Evolutionary conservation across 1,284 basidiomycete genomes (phyloP).

Genomic region (Trichosporon inkin): DNA sequence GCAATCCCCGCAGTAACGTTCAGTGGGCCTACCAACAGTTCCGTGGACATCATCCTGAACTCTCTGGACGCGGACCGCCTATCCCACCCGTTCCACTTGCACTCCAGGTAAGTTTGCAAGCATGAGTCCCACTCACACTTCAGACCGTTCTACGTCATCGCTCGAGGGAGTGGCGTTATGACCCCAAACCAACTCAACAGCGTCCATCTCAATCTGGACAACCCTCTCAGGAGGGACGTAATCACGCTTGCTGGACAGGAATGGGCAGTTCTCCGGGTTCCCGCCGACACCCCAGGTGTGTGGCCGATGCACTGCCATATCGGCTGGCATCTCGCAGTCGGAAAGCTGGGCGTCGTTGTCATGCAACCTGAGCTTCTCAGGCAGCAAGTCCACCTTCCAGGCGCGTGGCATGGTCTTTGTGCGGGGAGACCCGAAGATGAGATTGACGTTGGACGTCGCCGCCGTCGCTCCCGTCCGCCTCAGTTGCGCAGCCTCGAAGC

Average conservation of each 20-base stretch:
- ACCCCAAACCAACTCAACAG: not conserved
- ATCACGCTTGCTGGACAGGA: conserved; percentile 31
- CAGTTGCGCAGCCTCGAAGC: not conserved
- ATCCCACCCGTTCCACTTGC: conserved; percentile 47
- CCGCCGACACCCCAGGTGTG: conserved; percentile 29
- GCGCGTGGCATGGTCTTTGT: not conserved
- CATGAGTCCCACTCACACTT: conserved; percentile 43
- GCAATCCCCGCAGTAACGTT: conserved; percentile 27
- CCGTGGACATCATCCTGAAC: conserved; percentile 40
- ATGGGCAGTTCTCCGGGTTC: conserved; percentile 32
- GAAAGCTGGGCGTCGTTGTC: conserved; percentile 19
- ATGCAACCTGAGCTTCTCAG: not conserved
- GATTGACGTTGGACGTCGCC: conserved; percentile 27
- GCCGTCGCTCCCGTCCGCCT: not conserved
- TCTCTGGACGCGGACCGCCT: conserved; percentile 36
- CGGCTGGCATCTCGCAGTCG: conserved; percentile 28
- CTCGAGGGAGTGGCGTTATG: conserved; percentile 35
- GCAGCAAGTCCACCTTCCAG: not conserved
- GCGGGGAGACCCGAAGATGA: not conserved
- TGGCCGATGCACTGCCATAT: conserved; percentile 35
- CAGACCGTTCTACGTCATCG: conserved; percentile 37
- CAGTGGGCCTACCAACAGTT: conserved; percentile 23
- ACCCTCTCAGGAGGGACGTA: conserved; percentile 48
- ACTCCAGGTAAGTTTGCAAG: too few species aligned
- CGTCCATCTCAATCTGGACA: conserved; percentile 28